phyloP scores from a whole-genome alignment of 2,329 filamentous ascomycete species.

The Phoma sp. region DNA sequence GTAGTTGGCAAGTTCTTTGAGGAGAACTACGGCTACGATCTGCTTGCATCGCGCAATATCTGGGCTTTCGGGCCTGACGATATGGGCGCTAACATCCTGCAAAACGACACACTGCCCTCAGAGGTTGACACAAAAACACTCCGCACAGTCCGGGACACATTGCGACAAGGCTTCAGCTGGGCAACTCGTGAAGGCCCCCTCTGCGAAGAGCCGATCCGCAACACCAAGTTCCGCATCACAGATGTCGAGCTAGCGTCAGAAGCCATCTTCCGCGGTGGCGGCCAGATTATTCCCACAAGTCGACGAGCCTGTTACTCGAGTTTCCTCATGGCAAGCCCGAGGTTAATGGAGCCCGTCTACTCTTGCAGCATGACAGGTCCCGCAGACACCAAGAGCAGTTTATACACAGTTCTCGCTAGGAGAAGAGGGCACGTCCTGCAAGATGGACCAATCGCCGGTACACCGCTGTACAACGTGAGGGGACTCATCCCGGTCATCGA shows the following conservation, averaged over 20 bases:
- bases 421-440: conserved; percentile 90
- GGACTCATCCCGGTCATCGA: conserved; percentile 96
- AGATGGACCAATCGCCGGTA: conserved; percentile 94
- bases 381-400: conserved; percentile 82
- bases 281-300: conserved; percentile 95
- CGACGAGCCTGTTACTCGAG: conserved; percentile 93
- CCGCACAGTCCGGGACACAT: conserved; percentile 85
- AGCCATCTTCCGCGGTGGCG: conserved; percentile 92
- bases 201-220: conserved; percentile 98
- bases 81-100: conserved; percentile 90
- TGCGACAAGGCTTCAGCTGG: conserved; percentile 97
- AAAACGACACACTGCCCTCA: conserved; percentile 93
- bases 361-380: conserved; percentile 91
- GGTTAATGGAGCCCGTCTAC: conserved; percentile 97
- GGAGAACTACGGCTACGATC: conserved; percentile 95
- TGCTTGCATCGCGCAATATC: conserved; percentile 91
- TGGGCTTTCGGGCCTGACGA: conserved; percentile 99
- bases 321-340: conserved; percentile 95
- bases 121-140: conserved; percentile 95
- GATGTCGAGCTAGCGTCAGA: conserved; percentile 86
- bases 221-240: conserved; percentile 96
- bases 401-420: conserved; percentile 91
- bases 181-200: conserved; percentile 92
- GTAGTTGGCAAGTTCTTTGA: conserved; percentile 98
- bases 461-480: conserved; percentile 88